Evolutionary conservation across 2,329 filamentous ascomycete species (phyloP).

Genomic region (Pestalotiopsis sp.): DNA sequence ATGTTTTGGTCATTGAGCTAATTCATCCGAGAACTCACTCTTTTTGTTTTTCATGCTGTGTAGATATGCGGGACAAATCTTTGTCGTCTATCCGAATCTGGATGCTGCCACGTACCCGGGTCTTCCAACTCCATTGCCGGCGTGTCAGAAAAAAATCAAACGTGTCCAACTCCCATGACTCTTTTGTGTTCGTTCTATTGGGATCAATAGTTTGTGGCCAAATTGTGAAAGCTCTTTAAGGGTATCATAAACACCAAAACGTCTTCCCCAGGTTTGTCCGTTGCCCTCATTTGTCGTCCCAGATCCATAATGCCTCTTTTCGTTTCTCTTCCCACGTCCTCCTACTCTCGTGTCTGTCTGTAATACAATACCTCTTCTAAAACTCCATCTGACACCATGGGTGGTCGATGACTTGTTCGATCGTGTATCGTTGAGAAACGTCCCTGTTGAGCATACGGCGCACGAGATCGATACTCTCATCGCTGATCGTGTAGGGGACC

Average conservation of each 20-base stretch:
- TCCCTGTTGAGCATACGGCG: slow-evolving; percentile 91
- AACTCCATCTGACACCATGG: slow-evolving; percentile 67
- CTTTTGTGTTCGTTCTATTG: not conserved
- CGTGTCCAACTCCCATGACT: not conserved
- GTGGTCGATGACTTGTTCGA: slow-evolving; percentile 84
- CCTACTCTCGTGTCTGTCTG: not conserved
- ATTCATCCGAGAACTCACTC: not conserved
- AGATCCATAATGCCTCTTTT: not conserved
- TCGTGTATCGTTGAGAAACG: slow-evolving; percentile 80
- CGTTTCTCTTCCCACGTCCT: not conserved
- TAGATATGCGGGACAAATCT: not conserved
- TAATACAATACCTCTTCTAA: not conserved
- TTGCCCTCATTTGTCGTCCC: not conserved
- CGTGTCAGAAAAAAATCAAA: not conserved
- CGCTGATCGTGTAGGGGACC: slow-evolving; percentile 85
- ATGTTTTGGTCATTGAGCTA: not conserved
- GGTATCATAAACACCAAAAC: slow-evolving; percentile 12
- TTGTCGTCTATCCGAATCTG: not conserved
- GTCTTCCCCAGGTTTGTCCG: not conserved
- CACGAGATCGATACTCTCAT: slow-evolving; percentile 91
- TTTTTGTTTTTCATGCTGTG: not conserved
- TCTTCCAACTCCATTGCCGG: not conserved
- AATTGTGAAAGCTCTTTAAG: slow-evolving; percentile 9
- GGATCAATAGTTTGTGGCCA: not conserved
- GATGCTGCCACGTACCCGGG: not conserved